Conservation (phyloP, 2,329 filamentous ascomycete genomes). For the Sporothrix globosa region DNA sequence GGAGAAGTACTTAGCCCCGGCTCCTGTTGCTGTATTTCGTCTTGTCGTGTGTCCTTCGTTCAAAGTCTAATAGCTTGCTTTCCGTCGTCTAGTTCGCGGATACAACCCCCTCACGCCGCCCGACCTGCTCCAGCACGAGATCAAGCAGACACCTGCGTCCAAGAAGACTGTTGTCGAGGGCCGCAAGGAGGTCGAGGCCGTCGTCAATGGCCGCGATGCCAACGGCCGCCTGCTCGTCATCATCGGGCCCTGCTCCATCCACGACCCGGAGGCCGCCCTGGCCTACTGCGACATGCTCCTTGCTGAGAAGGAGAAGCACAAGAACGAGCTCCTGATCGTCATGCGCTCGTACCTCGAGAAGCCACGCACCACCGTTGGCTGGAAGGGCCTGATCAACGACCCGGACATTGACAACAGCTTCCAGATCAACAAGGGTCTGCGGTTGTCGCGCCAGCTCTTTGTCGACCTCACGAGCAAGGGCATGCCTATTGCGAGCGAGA, state of each 20-base stretch:
- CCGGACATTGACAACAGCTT: slow-evolving; percentile 98
- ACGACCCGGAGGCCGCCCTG: slow-evolving; percentile 86
- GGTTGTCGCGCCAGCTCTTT: slow-evolving; percentile 85
- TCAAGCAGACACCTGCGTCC: slow-evolving; percentile 62
- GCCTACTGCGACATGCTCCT: slow-evolving; percentile 89
- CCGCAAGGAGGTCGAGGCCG: slow-evolving; percentile 63
- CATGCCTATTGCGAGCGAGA: slow-evolving; percentile 96
- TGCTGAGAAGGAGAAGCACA: slow-evolving; percentile 81
- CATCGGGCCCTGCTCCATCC: slow-evolving; percentile 94
- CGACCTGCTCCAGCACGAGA: slow-evolving; percentile 93
- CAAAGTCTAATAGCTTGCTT: slow-evolving; percentile 42
- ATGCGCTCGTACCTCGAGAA: slow-evolving; percentile 99
- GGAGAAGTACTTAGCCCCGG: slow-evolving; percentile 65
- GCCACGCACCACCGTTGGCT: slow-evolving; percentile 94
- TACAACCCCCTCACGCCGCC: slow-evolving; percentile 93
- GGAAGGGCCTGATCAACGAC: slow-evolving; percentile 99
- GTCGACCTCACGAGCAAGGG: slow-evolving; percentile 87
- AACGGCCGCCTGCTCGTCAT: slow-evolving; percentile 69
- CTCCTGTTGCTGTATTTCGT: background rate
- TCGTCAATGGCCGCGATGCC: slow-evolving; percentile 62
- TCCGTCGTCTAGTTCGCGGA: slow-evolving; percentile 67
- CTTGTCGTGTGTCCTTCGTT: background rate
- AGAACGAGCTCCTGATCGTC: slow-evolving; percentile 86
- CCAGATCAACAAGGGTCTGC: slow-evolving; percentile 97
- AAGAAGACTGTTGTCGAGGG: slow-evolving; percentile 64